A percentile compares a stretch with the other conserved stretches of the same genome.
Conservation (phyloP, 768 basidiomycete species). For the Auriscalpium orientale region DNA sequence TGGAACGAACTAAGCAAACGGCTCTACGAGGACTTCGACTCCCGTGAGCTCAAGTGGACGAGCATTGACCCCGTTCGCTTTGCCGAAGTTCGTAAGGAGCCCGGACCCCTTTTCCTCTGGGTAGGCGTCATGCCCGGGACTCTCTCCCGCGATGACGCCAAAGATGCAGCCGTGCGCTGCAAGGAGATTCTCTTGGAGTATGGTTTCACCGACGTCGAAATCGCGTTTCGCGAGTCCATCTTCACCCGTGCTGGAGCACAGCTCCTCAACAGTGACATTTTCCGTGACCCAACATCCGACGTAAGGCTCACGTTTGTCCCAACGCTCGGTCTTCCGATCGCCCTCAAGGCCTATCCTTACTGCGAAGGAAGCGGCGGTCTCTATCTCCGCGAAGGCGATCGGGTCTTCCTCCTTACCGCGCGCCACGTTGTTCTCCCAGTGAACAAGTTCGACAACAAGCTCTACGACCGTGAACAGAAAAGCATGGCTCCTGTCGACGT, state of each 20-base stretch:
- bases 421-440: conserved; percentile 31
- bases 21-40: conserved; percentile 22
- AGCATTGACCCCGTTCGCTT: conserved; percentile 25
- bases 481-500: background rate
- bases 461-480: background rate
- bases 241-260: conserved; percentile 18
- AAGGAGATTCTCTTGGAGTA: conserved; percentile 20
- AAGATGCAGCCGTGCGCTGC: conserved; percentile 19
- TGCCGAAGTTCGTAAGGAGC: conserved; percentile 19
- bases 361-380: conserved; percentile 31
- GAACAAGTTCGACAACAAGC: conserved; percentile 18
- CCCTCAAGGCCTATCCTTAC: conserved; percentile 22
- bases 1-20: conserved; percentile 21
- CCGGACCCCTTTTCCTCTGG: conserved; percentile 21
- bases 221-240: conserved; percentile 27
- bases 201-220: conserved; percentile 26
- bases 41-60: conserved; percentile 21
- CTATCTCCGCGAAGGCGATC: conserved; percentile 23
- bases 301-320: conserved; percentile 28
- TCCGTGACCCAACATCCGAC: conserved; percentile 19
- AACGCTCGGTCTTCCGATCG: conserved; percentile 30
- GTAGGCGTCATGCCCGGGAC: conserved; percentile 27
- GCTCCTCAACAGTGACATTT: conserved; percentile 21
- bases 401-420: conserved; percentile 24
- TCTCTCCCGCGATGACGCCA: conserved; percentile 22